Percentiles rank a stretch among this genome's conserved stretches.
Conservation (phyloP, 2,329 filamentous ascomycete genomes). For the Neoscytalidium dimidiatum region DNA sequence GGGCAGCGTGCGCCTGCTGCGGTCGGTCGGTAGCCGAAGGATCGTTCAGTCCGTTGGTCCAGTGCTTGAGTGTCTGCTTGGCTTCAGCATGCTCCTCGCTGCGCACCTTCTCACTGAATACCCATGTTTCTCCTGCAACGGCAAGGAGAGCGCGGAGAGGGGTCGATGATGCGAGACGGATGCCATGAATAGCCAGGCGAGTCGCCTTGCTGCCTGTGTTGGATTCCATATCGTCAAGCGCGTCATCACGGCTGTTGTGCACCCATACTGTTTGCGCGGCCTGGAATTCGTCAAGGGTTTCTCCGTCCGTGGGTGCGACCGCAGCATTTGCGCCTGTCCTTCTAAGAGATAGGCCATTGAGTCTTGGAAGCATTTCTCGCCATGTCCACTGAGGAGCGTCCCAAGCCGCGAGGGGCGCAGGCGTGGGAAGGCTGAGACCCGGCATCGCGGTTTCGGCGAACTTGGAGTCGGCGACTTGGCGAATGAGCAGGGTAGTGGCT, state of each 20-base stretch:
- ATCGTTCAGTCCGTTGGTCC: conserved; percentile 37
- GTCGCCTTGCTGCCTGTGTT: conserved; percentile 8
- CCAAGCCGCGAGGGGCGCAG: conserved; percentile 39
- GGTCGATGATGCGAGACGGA: conserved; percentile 21
- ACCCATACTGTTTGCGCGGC: conserved; percentile 7
- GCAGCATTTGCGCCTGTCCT: background rate
- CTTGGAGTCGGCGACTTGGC: conserved; percentile 4
- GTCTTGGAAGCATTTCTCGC: conserved; percentile 3
- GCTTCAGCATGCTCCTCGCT: conserved; percentile 28
- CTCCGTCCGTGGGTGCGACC: background rate
- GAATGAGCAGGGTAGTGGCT: conserved; percentile 11
- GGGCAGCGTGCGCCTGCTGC: conserved; percentile 18
- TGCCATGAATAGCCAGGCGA: background rate
- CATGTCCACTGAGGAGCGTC: conserved; percentile 29
- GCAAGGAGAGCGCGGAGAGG: conserved; percentile 45
- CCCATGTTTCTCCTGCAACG: conserved; percentile 48
- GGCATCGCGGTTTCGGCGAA: conserved; percentile 15
- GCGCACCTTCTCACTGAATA: conserved; percentile 45
- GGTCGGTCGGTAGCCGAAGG: conserved; percentile 18
- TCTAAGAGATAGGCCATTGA: conserved; percentile 21
- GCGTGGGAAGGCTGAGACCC: conserved; percentile 40
- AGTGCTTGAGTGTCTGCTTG: conserved; percentile 37
- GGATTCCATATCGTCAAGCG: background rate
- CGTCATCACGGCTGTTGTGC: background rate
- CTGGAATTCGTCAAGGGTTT: conserved; percentile 5